Conservation (phyloP, 208 protist species). For the Tetramitus jugosus region DNA sequence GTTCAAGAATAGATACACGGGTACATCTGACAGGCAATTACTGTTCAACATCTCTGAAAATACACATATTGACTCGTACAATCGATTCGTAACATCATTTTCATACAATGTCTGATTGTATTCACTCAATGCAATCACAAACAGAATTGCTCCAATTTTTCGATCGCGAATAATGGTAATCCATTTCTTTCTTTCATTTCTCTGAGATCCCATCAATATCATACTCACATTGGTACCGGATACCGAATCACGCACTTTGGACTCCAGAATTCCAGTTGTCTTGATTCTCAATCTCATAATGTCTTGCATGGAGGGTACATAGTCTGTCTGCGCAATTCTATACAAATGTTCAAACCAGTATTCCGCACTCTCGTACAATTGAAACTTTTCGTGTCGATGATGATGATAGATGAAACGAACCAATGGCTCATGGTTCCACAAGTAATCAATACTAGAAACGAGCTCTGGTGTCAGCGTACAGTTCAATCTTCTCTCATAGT, state of each 20-base stretch:
- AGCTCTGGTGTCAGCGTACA: too few relatives aligned
- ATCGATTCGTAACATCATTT: slow-evolving; percentile 56
- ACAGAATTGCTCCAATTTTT: slow-evolving; percentile 27
- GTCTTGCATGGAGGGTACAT: slow-evolving; percentile 28
- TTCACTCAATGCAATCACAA: slow-evolving; percentile 43
- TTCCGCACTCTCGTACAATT: not conserved
- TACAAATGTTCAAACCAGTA: slow-evolving; percentile 1
- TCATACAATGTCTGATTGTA: slow-evolving; percentile 59
- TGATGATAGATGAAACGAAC: too few relatives aligned
- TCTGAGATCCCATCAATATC: not conserved
- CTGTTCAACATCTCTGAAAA: slow-evolving; percentile 64
- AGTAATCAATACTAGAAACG: too few relatives aligned
- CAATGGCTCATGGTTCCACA: too few relatives aligned
- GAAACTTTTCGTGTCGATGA: too few relatives aligned
- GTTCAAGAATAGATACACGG: slow-evolving; percentile 71
- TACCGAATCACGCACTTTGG: not conserved
- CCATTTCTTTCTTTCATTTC: slow-evolving; percentile 16
- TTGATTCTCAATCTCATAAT: slow-evolving; percentile 22
- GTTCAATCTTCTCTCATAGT: too few relatives aligned
- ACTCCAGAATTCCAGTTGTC: slow-evolving; percentile 27
- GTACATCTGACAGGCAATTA: slow-evolving; percentile 51
- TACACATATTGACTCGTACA: slow-evolving; percentile 59
- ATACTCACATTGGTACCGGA: not conserved
- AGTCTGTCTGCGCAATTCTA: slow-evolving; percentile 17
- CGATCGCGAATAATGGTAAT: not conserved